A percentile compares a stretch with the other conserved stretches of the same genome.
Conservation (phyloP, 2,329 filamentous ascomycete genomes). For the Penicillium sp. region DNA sequence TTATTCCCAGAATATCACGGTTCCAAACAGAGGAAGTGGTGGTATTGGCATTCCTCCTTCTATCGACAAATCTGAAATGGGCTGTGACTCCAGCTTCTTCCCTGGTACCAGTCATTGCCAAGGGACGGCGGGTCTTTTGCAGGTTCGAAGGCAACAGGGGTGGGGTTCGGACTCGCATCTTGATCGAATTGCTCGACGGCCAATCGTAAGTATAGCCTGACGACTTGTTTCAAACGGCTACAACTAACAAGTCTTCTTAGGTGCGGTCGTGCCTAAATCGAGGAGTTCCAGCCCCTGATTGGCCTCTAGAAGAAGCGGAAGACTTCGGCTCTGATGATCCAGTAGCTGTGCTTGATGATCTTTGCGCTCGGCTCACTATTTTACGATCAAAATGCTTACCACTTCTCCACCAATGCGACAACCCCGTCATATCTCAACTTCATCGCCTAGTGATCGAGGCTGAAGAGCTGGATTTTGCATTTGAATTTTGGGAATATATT, state of each 20-base stretch:
- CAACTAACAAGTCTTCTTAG: neutral
- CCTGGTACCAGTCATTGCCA: conserved; percentile 18
- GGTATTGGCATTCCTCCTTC: neutral
- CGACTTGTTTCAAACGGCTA: neutral
- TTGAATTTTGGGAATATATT: neutral
- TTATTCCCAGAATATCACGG: conserved; percentile 3
- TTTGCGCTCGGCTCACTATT: neutral
- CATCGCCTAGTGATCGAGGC: neutral
- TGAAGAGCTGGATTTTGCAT: neutral
- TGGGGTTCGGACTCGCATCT: conserved; percentile 8
- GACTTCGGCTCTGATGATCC: neutral
- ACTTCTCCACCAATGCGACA: neutral
- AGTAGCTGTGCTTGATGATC: neutral
- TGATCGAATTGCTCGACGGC: conserved; percentile 15
- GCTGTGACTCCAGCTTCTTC: neutral
- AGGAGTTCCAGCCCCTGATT: neutral
- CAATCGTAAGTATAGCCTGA: conserved; percentile 9
- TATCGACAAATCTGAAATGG: neutral
- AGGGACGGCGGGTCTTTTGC: conserved; percentile 21
- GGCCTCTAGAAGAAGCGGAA: neutral
- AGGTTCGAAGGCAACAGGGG: conserved; percentile 12
- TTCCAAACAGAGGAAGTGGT: conserved; percentile 2
- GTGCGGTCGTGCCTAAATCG: neutral
- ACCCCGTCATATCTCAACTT: neutral
- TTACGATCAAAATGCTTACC: neutral